Base-by-base conservation (phyloP, 495 filamentous ascomycete species). In the Immersiella caudata region DNA sequence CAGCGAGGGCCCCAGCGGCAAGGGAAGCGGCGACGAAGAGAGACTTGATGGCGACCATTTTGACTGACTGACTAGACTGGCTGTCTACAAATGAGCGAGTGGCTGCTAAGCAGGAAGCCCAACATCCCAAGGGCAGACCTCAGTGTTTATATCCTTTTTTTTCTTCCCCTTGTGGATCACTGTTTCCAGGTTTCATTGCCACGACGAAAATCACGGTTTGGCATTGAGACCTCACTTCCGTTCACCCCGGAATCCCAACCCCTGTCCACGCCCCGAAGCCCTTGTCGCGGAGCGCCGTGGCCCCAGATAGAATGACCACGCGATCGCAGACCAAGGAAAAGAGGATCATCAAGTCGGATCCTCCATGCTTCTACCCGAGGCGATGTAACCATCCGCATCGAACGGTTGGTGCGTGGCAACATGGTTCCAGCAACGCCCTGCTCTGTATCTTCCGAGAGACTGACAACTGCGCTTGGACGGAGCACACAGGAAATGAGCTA, bases 1-100 rank as follows among this genome's bases (percentile, higher is more conserved):
- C 79, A 29, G 84, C 82, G 24, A 82, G 56, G 60, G 75, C 77
- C 21, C 76, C 71, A 24, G 70, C 66, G 40, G 75, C 76, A 51
- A 77, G 72, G 29, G 74, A 70, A 54, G 73, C 71, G 22, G 79
- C 81, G 55, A 82, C 66, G 26, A 84, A 68, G 51, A 83, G 71
- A 29, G 77, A 76, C 6, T 81, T 74, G 64, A 85, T 76, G 60
- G 78, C 73, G 58, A 85, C 82, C 83, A 86, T 86, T 20, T 36
- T 70, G 67, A 64, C 6, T 21, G 18, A 22, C 36, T 67, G 21
- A 22, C 33, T 1, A 40, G 14, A 14, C 25, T 12, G 29, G 22
- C 33, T 58, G 52, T 62, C 27, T 21, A 49, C 40, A 59, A n/a
- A 46, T 46, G 40, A 46, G 40, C 40, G 40, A 51, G 57, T 27